A percentile compares a stretch with the other conserved stretches of the same genome.
These are phyloP conservation scores for Leptomonas pyrrhocoris DNA, from an alignment of 208 protist species.

Conservation along the genomic window DNA sequence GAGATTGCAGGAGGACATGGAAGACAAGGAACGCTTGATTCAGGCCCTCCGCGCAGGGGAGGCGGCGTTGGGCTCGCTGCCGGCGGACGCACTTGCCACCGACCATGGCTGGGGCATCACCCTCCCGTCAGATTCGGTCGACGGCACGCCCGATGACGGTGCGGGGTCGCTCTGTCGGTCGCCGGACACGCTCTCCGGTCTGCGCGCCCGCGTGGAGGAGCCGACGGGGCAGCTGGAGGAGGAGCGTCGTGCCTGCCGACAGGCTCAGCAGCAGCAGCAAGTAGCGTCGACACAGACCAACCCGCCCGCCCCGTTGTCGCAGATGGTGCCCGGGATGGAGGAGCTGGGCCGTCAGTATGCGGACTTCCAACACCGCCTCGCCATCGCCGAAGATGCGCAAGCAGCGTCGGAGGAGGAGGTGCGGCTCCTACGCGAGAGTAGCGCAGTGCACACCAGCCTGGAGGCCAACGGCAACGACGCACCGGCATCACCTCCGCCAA, in stretches of 20 bases:
- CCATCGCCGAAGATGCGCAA: conserved; percentile 32
- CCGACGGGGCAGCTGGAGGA: conserved; percentile 13
- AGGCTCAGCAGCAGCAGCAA: not conserved
- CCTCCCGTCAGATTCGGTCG: not conserved
- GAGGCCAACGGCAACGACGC: not conserved
- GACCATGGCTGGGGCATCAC: conserved; percentile 8
- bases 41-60: conserved; percentile 29
- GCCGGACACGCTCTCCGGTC: not conserved
- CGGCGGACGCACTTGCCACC: conserved; percentile 4
- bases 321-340: conserved; percentile 39
- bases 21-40: conserved; percentile 26
- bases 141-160: not conserved
- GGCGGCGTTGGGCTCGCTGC: conserved; percentile 21
- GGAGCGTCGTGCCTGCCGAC: not conserved
- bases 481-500: not conserved
- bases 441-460: not conserved
- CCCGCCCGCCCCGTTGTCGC: not conserved
- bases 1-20: conserved; percentile 27
- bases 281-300: not conserved
- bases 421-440: not conserved
- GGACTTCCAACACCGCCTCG: conserved; percentile 30
- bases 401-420: conserved; percentile 19
- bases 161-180: too few species aligned
- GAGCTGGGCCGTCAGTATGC: conserved; percentile 38
- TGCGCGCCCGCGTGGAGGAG: conserved; percentile 16